These are phyloP conservation scores for Leucocoprinus leucothites DNA, from an alignment of 768 basidiomycete species.

Conservation along the genomic window DNA sequence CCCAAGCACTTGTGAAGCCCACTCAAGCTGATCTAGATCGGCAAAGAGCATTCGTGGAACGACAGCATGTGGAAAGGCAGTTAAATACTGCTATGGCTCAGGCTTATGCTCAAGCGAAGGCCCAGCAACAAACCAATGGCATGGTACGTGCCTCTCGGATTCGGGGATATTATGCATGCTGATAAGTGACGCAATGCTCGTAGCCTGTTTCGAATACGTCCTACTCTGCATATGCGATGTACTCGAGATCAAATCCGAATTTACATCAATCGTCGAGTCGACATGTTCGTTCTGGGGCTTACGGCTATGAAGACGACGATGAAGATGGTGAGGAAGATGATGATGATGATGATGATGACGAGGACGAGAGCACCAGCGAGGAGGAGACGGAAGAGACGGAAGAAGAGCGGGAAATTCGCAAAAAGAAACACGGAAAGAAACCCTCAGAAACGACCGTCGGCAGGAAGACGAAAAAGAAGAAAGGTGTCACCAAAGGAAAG, in stretches of 20 bases:
- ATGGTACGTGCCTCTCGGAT: constrained; percentile 4
- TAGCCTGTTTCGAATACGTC: constrained; percentile 10
- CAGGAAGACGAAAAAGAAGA: constrained; percentile 15
- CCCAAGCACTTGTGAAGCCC: background rate
- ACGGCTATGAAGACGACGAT: constrained; percentile 17
- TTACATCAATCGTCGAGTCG: constrained; percentile 10
- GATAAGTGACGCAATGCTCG: background rate
- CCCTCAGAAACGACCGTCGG: background rate
- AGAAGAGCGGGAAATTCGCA: constrained; percentile 7
- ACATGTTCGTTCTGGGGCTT: constrained; percentile 12
- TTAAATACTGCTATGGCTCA: constrained; percentile 9
- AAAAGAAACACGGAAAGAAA: constrained; percentile 8
- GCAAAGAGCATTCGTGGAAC: constrained; percentile 6
- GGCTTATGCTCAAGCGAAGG: constrained; percentile 4
- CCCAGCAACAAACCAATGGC: background rate
- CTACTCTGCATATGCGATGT: constrained; percentile 10
- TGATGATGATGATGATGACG: constrained; percentile 18
- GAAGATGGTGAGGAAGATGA: constrained; percentile 17
- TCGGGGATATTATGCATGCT: background rate
- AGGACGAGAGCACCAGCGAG: constrained; percentile 20
- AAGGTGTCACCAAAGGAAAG: background rate
- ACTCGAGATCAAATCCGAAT: constrained; percentile 8
- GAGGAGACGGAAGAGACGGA: constrained; percentile 15
- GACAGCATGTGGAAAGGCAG: constrained; percentile 9
- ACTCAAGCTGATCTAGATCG: constrained; percentile 1